Percentiles rank a stretch among this genome's conserved stretches.
Conservation (phyloP, 257 asterid genomes). For the Solanum verrucosum region DNA sequence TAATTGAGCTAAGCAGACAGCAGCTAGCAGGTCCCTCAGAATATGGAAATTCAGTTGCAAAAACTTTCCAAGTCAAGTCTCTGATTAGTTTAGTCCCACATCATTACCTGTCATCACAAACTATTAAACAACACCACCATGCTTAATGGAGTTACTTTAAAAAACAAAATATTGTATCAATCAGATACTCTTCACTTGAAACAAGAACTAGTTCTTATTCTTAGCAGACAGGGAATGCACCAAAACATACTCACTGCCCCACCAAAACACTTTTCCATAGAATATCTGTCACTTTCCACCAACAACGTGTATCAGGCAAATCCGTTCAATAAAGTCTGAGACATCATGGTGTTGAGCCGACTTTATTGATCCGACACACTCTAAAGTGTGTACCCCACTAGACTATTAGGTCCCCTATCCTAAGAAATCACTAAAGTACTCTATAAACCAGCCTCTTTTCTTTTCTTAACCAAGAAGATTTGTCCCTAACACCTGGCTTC, state of each 20-base stretch:
- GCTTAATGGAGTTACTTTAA: not conserved
- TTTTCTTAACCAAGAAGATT: not conserved
- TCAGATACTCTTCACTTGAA: not conserved
- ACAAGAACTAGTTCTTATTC: not conserved
- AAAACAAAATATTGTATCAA: not conserved
- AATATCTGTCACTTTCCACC: not conserved
- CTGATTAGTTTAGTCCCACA: slow-evolving; percentile 2
- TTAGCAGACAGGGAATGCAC: not conserved
- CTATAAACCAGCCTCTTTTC: not conserved
- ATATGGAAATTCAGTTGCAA: not conserved
- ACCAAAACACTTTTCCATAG: not conserved
- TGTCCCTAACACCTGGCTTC: not conserved
- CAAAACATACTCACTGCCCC: not conserved
- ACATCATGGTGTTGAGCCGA: not conserved
- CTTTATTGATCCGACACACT: not conserved
- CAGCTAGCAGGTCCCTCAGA: not conserved
- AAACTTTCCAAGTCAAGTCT: slow-evolving; percentile 2
- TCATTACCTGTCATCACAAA: not conserved
- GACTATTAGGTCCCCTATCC: not conserved
- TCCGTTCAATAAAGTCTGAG: not conserved
- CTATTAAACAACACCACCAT: not conserved
- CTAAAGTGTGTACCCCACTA: not conserved
- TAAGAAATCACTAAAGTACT: not conserved
- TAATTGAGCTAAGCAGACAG: slow-evolving; percentile 1
- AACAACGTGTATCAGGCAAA: not conserved